Percentiles rank a stretch among this genome's conserved stretches.
Evolutionary conservation across 495 filamentous ascomycete genomes (phyloP).

Genomic region (Lasiosphaeria miniovina): DNA sequence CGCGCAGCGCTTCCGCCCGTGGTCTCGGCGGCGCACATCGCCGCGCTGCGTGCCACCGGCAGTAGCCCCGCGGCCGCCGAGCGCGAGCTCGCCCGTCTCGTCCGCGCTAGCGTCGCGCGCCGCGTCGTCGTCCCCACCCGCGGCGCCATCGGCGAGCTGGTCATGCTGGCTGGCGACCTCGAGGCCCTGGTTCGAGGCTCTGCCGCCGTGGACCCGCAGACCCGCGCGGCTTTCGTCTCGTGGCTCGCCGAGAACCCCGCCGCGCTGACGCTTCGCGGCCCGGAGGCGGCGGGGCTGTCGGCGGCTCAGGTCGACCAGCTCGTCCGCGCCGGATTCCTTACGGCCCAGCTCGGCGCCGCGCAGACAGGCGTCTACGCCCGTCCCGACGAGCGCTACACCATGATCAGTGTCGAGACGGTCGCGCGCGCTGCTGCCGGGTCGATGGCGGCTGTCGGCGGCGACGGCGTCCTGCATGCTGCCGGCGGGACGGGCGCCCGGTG

Average conservation of each 20-base stretch:
- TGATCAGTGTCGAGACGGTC: conserved; percentile 52
- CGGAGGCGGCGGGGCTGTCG: conserved; percentile 49
- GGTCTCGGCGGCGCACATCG: conserved; percentile 68
- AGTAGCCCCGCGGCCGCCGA: conserved; percentile 67
- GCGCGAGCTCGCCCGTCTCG: conserved; percentile 65
- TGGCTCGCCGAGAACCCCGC: conserved; percentile 56
- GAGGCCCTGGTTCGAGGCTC: conserved; percentile 52
- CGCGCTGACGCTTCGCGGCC: conserved; percentile 47
- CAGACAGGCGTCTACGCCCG: conserved; percentile 40
- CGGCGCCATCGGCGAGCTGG: conserved; percentile 65
- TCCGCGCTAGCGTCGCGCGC: conserved; percentile 56
- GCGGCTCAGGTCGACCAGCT: conserved; percentile 47
- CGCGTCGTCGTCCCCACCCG: conserved; percentile 66
- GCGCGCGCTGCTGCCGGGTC: conserved; percentile 60
- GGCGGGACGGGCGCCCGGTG: conserved; percentile 45
- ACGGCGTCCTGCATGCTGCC: conserved; percentile 49
- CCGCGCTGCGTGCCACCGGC: conserved; percentile 61
- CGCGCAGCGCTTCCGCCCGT: conserved; percentile 64
- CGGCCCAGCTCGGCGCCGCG: conserved; percentile 25
- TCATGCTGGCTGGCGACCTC: conserved; percentile 64
- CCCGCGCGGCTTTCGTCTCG: conserved; percentile 58
- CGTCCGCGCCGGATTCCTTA: conserved; percentile 71
- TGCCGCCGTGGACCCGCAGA: conserved; percentile 38
- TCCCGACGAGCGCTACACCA: conserved; percentile 49
- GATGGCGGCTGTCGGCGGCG: conserved; percentile 60